These are phyloP conservation scores for Beauveria brongniartii DNA, from an alignment of 2,329 filamentous ascomycete species.

Conservation along the genomic window DNA sequence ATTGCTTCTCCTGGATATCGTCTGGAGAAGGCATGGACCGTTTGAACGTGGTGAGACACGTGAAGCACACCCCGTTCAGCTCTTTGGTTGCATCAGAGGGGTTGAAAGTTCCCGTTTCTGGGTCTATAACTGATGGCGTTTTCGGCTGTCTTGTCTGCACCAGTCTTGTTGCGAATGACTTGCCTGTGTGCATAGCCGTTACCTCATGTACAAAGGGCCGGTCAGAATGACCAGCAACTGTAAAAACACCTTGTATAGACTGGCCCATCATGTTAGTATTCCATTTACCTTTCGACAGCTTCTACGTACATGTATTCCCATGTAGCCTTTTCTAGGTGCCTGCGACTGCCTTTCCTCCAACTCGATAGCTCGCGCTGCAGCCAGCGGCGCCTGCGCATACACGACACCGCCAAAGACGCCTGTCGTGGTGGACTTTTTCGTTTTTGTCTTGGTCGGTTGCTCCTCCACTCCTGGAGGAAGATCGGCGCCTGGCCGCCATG, in stretches of 20 bases:
- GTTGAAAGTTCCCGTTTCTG: constrained; percentile 29
- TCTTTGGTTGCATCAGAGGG: constrained; percentile 30
- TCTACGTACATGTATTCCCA: constrained; percentile 31
- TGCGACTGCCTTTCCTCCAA: constrained; percentile 20
- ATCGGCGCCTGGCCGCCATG: not conserved
- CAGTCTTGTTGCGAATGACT: constrained; percentile 40
- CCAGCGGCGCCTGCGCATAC: constrained; percentile 29
- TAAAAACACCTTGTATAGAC: constrained; percentile 51
- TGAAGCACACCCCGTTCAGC: constrained; percentile 38
- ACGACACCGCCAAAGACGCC: constrained; percentile 31
- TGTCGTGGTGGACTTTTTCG: constrained; percentile 8
- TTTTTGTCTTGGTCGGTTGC: constrained; percentile 2
- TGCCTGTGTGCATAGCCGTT: constrained; percentile 33
- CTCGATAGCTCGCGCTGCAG: constrained; percentile 26
- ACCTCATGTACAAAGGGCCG: constrained; percentile 47
- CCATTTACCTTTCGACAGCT: not conserved
- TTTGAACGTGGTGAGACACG: constrained; percentile 45
- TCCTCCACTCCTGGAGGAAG: not conserved
- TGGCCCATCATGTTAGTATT: constrained; percentile 17
- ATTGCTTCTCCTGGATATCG: constrained; percentile 27
- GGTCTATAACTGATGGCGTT: constrained; percentile 25
- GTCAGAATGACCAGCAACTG: constrained; percentile 36
- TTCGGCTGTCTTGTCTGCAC: constrained; percentile 42
- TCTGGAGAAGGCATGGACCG: constrained; percentile 28
- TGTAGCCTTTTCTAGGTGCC: constrained; percentile 12